A percentile compares a stretch with the other conserved stretches of the same genome.
phyloP scores from a whole-genome alignment of 2,329 filamentous ascomycete genomes.

The Aspergillus novofumigatus region DNA sequence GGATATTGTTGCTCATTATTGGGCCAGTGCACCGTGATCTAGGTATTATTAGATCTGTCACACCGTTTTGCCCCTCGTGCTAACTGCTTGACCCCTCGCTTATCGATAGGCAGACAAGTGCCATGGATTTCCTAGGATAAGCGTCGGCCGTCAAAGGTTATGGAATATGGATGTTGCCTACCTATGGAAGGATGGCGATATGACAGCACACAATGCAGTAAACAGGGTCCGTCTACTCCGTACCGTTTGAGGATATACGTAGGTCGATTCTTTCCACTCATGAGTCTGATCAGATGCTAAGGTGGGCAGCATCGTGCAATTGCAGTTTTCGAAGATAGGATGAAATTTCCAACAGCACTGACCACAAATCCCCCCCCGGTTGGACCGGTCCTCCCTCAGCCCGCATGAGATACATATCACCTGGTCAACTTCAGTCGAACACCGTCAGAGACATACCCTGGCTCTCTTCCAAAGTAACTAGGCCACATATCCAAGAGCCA shows the following conservation, averaged over 20 bases:
- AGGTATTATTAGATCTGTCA: neutral
- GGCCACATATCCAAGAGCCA: neutral
- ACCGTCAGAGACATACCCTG: neutral
- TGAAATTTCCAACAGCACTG: neutral
- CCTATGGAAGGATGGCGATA: neutral
- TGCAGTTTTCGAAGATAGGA: neutral
- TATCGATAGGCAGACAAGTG: conserved; percentile 9
- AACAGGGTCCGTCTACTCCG: neutral
- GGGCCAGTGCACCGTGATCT: neutral
- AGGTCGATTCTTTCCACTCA: neutral
- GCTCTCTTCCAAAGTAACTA: neutral
- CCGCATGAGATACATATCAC: conserved; percentile 17
- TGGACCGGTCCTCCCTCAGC: neutral
- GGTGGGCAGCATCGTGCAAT: neutral
- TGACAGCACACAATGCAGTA: neutral
- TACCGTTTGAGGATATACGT: neutral
- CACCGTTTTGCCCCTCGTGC: conserved; percentile 7
- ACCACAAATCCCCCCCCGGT: neutral
- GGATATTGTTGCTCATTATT: neutral
- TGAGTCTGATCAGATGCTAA: neutral
- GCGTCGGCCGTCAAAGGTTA: neutral
- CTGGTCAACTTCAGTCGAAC: conserved; percentile 6
- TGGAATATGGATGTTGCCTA: neutral
- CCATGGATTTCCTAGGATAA: conserved; percentile 1
- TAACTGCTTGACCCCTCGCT: conserved; percentile 2